Percentiles rank a stretch among this genome's conserved stretches.
phyloP scores from a whole-genome alignment of 306 rosid genomes.

The Neltuma alba region DNA sequence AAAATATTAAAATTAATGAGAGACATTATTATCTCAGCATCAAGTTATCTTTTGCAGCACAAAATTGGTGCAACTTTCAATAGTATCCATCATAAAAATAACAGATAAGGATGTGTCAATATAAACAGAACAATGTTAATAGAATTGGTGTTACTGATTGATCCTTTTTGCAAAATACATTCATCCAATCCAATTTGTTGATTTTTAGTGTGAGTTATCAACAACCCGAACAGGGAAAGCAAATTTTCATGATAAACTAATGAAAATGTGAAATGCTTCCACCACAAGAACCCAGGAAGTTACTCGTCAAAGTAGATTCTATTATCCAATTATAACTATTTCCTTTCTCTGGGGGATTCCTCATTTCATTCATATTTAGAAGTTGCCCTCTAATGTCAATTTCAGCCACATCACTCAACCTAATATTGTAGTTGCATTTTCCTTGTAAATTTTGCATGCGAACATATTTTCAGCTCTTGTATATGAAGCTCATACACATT shows the following conservation, averaged over 20 bases:
- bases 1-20: neutral
- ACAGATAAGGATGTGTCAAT: neutral
- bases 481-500: no score
- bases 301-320: neutral
- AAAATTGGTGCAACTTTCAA: neutral
- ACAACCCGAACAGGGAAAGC: neutral
- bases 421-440: neutral
- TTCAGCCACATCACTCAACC: neutral
- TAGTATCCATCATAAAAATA: slow-evolving; percentile 10
- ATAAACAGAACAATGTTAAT: slow-evolving; percentile 2
- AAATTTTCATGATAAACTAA: neutral
- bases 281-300: slow-evolving; percentile 5
- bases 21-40: neutral
- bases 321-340: neutral
- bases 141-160: neutral
- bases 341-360: neutral
- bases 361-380: slow-evolving; percentile 1
- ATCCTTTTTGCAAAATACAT: neutral
- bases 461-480: neutral
- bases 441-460: neutral
- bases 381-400: neutral
- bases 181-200: neutral
- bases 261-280: neutral
- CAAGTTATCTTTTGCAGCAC: slow-evolving; percentile 9
- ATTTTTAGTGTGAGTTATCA: neutral